A percentile compares a stretch with the other conserved stretches of the same genome.
phyloP scores from a whole-genome alignment of 2,329 filamentous ascomycete genomes.

The Diaporthe ilicicola region DNA sequence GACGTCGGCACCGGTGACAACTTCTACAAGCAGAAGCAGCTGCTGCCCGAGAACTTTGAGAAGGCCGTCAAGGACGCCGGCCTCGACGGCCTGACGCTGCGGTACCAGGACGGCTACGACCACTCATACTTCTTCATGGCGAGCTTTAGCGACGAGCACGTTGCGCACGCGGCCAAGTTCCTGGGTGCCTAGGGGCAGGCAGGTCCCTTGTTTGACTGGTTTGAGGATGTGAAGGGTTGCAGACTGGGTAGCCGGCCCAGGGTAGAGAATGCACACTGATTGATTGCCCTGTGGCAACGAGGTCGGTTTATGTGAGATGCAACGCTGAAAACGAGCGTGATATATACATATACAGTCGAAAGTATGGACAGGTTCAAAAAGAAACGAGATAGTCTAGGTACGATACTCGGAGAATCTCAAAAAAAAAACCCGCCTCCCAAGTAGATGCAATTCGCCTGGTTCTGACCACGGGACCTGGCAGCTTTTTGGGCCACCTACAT shows the following conservation, averaged over 20 bases:
- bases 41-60: constrained; percentile 92
- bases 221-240: background rate
- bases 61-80: constrained; percentile 80
- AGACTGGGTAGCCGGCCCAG: background rate
- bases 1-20: constrained; percentile 95
- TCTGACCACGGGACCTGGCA: background rate
- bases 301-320: background rate
- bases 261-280: background rate
- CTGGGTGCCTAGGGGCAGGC: constrained; percentile 53
- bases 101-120: constrained; percentile 93
- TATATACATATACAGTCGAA: constrained; percentile 19
- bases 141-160: constrained; percentile 87
- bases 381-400: constrained; percentile 18
- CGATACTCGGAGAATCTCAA: background rate
- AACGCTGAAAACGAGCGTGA: constrained; percentile 27
- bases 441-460: background rate
- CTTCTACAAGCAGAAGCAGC: constrained; percentile 94
- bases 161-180: constrained; percentile 90
- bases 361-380: constrained; percentile 9
- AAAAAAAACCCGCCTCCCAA: background rate
- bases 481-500: background rate
- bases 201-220: background rate
- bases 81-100: constrained; percentile 75
- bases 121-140: constrained; percentile 99
- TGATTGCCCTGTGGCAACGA: background rate